These are phyloP conservation scores for Vachellia pachyceras DNA, from an alignment of 306 rosid genomes.

Conservation along the genomic window DNA sequence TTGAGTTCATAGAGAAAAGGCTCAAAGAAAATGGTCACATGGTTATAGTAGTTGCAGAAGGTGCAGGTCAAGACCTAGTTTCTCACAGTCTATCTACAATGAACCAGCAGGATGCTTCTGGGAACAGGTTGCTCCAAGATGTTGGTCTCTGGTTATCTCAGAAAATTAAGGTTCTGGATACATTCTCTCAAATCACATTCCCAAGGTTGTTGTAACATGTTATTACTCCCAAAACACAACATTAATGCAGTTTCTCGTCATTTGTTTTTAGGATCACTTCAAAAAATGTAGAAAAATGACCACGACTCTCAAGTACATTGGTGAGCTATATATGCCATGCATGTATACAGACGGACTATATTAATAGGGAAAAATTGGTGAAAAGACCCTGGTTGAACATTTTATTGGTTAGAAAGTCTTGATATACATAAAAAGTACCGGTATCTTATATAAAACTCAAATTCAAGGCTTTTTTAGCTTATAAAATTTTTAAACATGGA, in stretches of 20 bases:
- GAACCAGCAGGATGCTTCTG: conserved; percentile 54
- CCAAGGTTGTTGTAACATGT: not conserved
- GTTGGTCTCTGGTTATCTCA: conserved; percentile 63
- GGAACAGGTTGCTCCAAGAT: conserved; percentile 55
- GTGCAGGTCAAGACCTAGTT: conserved; percentile 57
- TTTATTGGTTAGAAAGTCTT: too few species aligned
- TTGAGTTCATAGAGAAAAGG: conserved; percentile 51
- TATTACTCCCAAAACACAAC: not conserved
- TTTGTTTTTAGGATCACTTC: conserved; percentile 53
- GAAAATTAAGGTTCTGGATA: conserved; percentile 49
- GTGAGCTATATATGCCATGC: conserved; percentile 26
- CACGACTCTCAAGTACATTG: conserved; percentile 64
- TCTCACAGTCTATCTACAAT: conserved; percentile 37
- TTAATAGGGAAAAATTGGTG: too few species aligned
- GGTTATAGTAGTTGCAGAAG: conserved; percentile 70
- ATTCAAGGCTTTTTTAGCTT: too few species aligned
- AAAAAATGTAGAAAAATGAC: conserved; percentile 38
- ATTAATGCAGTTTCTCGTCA: not conserved
- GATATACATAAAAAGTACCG: too few species aligned
- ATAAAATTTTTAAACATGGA: too few species aligned
- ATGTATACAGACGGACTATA: too few species aligned
- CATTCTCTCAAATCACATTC: not conserved
- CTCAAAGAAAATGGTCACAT: conserved; percentile 62
- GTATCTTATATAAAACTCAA: too few species aligned
- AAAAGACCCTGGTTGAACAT: too few species aligned